Evolutionary conservation across 306 rosid genomes (phyloP), one percentile per base, ranked within the genome.

Genomic region (Styphnolobium japonicum): DNA sequence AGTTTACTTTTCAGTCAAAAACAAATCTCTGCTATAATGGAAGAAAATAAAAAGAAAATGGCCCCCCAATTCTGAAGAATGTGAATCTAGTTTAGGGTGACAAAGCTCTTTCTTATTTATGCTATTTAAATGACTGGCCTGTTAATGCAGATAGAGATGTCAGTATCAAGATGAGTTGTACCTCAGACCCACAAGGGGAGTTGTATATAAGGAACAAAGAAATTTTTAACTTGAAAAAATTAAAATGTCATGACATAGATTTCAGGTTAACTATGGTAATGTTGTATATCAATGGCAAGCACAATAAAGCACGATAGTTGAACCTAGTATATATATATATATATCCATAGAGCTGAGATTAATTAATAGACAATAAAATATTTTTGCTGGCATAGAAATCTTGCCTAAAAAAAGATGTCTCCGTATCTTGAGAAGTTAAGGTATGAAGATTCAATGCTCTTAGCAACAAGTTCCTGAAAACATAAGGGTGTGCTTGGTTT

Each of bases 391-490:
- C 64, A 63, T 56, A 56, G 68, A 36, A 76, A 75, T 57, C 83
- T 57, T 85, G 71, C 96, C 91, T 91, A 93, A 58, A 91, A 88
- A 78, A 91, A 91, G 81, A 93, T 91, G 86, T 91, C 96, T 37
- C 96, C 96, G 87, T 91, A 91, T 89, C 93, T 89, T 48, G 93
- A 82, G 87, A 91, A 91, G 87, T 91, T 88, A 51, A 88, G 93
- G 85, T 89, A 91, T 69, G 96, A 85, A 73, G 90, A 80, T 67
- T 91, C 96, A 53, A 91, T 43, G 88, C 88, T 85, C 86, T 73
- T 91, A 82, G 93, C 96, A 68, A 88, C 39, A 85, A 87, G 88
- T 89, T 91, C 96, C 96, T 91, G 79, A 51, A 75, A 10, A 43
- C 46, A 84, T 19, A 45, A 80, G 15, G n/a, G n/a, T n/a, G n/a